phyloP scores from a whole-genome alignment of 192 early-diverging fungal genomes.

The Tieghemiomyces parasiticus region DNA sequence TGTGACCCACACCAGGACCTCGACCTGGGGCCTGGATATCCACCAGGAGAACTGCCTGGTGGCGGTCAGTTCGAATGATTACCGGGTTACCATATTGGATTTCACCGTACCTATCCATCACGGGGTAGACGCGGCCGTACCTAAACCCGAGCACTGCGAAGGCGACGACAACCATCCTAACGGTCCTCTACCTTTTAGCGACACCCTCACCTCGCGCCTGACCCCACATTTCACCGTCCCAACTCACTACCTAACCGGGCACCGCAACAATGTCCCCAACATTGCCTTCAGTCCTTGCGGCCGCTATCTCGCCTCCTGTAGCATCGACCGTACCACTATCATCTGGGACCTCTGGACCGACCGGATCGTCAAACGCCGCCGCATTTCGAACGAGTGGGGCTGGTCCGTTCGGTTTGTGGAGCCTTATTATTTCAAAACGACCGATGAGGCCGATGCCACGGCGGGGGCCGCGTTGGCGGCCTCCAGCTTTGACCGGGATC shows the following conservation, averaged over 20 bases:
- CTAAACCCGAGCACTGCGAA: too few species aligned
- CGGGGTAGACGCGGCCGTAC: too few species aligned
- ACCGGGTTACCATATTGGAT: background rate
- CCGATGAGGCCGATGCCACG: too few species aligned
- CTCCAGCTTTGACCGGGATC: too few species aligned
- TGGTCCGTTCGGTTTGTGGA: background rate
- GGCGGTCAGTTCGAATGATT: slow-evolving; percentile 2
- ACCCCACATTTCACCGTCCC: background rate
- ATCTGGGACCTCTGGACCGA: slow-evolving; percentile 29
- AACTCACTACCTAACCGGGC: slow-evolving; percentile 17
- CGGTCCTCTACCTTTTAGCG: too few species aligned
- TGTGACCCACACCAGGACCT: background rate
- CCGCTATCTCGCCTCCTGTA: slow-evolving; percentile 32
- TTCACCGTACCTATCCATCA: background rate
- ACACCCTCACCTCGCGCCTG: too few species aligned
- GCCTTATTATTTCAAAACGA: background rate
- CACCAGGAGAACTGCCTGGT: background rate
- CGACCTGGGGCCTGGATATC: slow-evolving; percentile 5
- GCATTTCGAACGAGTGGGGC: background rate
- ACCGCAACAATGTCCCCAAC: slow-evolving; percentile 43
- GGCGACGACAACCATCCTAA: too few species aligned
- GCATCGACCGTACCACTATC: slow-evolving; percentile 35
- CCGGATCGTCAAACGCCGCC: slow-evolving; percentile 3
- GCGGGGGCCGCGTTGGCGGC: too few species aligned
- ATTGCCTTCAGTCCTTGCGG: slow-evolving; percentile 38